These are phyloP conservation scores for Scutellaria galericulata DNA, from an alignment of 257 asterid genomes.

Conservation along the genomic window DNA sequence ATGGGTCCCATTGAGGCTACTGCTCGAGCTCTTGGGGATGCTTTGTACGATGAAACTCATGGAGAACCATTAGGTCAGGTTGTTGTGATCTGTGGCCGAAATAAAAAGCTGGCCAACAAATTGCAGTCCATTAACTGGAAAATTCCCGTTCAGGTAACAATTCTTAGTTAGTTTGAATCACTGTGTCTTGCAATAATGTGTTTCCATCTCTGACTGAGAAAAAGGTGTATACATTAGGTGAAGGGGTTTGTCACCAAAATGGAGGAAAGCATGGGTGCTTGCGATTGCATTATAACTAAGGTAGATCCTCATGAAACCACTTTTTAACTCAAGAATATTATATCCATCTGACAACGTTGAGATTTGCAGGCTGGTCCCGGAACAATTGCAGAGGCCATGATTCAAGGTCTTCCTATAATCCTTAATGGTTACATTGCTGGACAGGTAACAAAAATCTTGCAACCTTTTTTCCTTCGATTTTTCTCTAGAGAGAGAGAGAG, in stretches of 20 bases:
- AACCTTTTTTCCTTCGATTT: no score
- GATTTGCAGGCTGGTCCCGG: slow-evolving; percentile 93
- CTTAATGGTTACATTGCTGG: slow-evolving; percentile 92
- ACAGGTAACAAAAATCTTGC: slow-evolving; percentile 57
- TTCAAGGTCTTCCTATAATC: slow-evolving; percentile 93
- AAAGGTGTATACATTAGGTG: slow-evolving; percentile 52
- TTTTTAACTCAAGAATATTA: slow-evolving; percentile 1
- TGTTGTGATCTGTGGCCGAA: slow-evolving; percentile 91
- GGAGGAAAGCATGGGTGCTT: slow-evolving; percentile 99
- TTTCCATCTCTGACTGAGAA: not conserved
- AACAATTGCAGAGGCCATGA: slow-evolving; percentile 94
- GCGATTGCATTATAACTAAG: slow-evolving; percentile 97
- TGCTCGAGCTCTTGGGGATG: slow-evolving; percentile 88
- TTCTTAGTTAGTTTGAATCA: not conserved
- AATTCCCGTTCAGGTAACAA: slow-evolving; percentile 66
- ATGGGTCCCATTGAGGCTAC: slow-evolving; percentile 99
- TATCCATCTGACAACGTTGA: slow-evolving; percentile 1
- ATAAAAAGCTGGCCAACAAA: slow-evolving; percentile 74
- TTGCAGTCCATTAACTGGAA: slow-evolving; percentile 81
- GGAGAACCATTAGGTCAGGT: slow-evolving; percentile 89
- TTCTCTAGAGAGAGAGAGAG: no score
- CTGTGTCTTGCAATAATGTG: not conserved
- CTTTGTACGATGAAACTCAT: slow-evolving; percentile 66
- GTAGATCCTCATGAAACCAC: slow-evolving; percentile 37
- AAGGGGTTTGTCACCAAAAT: slow-evolving; percentile 93